These are phyloP conservation scores for Arabidopsis lyrata DNA, from an alignment of 441 rosid genomes.

Conservation along the genomic window DNA sequence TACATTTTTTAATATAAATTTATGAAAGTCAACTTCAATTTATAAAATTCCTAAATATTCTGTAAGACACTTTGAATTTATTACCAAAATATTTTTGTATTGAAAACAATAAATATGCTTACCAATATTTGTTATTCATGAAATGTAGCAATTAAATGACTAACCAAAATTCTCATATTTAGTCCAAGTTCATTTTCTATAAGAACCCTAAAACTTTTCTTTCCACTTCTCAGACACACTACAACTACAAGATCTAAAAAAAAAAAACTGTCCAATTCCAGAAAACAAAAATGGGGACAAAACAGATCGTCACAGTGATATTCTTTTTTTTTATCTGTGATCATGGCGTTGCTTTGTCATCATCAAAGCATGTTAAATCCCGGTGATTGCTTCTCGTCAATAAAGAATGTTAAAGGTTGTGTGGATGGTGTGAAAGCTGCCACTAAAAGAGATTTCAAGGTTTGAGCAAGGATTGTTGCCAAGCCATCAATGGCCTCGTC, in stretches of 20 bases:
- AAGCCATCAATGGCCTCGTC: background rate
- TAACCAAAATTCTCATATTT: constrained; percentile 1
- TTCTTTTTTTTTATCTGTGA: background rate
- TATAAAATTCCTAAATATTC: background rate
- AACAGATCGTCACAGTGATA: constrained; percentile 17
- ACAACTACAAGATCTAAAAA: background rate
- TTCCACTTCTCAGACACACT: background rate
- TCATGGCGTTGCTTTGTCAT: constrained; percentile 9
- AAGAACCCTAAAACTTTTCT: background rate
- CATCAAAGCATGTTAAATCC: constrained; percentile 4
- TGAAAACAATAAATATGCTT: background rate
- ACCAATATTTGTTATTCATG: background rate
- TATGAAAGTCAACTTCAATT: constrained; percentile 10
- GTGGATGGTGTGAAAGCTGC: constrained; percentile 16
- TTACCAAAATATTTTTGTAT: background rate
- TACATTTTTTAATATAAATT: background rate
- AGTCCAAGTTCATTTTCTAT: constrained; percentile 1
- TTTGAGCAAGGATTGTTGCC: constrained; percentile 25
- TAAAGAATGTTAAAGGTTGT: constrained; percentile 23
- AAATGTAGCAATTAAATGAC: background rate
- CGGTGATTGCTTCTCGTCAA: background rate
- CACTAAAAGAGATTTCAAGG: background rate
- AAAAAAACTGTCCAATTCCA: background rate
- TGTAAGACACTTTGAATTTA: background rate
- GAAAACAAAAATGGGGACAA: constrained; percentile 17